Evolutionary conservation across 441 rosid genomes (phyloP).

Genomic region (Isatis lusitanica): DNA sequence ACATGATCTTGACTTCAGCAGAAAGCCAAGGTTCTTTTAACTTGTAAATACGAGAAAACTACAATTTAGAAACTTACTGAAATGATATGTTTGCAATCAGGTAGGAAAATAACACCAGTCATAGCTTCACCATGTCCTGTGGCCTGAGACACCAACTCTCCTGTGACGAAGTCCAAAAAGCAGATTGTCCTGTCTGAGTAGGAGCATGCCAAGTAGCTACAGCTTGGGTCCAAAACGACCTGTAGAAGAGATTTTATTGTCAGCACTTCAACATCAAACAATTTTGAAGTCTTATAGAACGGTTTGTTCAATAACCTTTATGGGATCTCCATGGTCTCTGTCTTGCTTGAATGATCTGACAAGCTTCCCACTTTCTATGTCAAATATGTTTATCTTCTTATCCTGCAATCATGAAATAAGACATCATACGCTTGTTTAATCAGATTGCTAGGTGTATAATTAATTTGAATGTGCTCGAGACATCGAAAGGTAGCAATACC

Average conservation of each 20-base stretch:
- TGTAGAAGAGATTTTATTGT: constrained; percentile 35
- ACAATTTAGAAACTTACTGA: constrained; percentile 61
- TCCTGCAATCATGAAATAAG: constrained; percentile 46
- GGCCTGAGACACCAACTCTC: constrained; percentile 72
- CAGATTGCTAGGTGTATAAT: not conserved
- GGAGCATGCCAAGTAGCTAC: constrained; percentile 71
- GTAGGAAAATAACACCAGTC: constrained; percentile 81
- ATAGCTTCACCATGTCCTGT: constrained; percentile 79
- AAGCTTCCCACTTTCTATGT: constrained; percentile 65
- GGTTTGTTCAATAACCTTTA: constrained; percentile 51
- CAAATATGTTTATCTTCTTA: constrained; percentile 75
- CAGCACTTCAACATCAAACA: constrained; percentile 28
- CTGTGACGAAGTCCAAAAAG: constrained; percentile 60
- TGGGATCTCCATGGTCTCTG: constrained; percentile 75
- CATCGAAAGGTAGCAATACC: constrained; percentile 44
- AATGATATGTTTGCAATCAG: constrained; percentile 83
- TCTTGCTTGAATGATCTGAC: constrained; percentile 72
- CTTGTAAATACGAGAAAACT: constrained; percentile 14
- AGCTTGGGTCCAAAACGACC: constrained; percentile 84
- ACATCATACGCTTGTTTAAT: not conserved
- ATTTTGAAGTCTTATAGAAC: constrained; percentile 3
- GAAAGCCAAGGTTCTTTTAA: not conserved
- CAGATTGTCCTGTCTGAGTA: constrained; percentile 78
- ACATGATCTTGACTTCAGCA: constrained; percentile 7
- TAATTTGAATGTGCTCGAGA: constrained; percentile 1